Evolutionary conservation across 164 flowering plant genomes (phyloP), one percentile per base, ranked within the genome.

Genomic region (Santalum album): DNA sequence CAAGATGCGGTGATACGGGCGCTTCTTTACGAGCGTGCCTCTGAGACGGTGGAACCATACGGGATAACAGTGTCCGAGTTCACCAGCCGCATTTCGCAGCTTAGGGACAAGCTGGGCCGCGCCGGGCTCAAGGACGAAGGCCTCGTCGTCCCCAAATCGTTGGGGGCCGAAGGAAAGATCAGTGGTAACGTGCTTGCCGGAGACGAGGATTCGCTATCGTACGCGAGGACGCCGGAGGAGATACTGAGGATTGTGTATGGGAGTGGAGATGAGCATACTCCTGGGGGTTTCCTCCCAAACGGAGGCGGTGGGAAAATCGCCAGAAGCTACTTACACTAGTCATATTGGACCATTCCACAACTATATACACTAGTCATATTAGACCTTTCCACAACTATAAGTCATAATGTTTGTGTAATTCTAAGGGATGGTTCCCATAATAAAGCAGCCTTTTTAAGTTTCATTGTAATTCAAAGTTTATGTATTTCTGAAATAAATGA

Each of bases 1-100:
- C 97, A 90, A 66, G 97, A 90, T 63, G 96, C 97, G 0, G 84
- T 85, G 1, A 74, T 85, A 1, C 54, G 95, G 46, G 61, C 81
- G 20, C 26, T 81, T 25, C 65, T 90, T 0, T 87, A 83, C 63
- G 61, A 77, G 58, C 63, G 54, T 0, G 75, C 77, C 0, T 0
- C 0, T 0, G 12, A 1, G 42, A 68, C 39, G 35, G 90, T 90
- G 43, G 1, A 7, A 0, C 95, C 95, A 0, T 87, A 84, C 44
- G 75, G 69, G 6, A 43, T 78, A 21, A 79, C 84, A 0, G 97
- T 90, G 22, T 83, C 83, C 0, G 84, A 79, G 57, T 84, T 87
- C 70, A 87, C 88, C 0, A 35, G 57, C 51, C 38, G 55, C 25
- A 79, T 90, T 3, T 87, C 95, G 1, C 51, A 48, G 16, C 76